Conservation (phyloP, 345 rosid genomes). For the Gossypioides kirkii region DNA sequence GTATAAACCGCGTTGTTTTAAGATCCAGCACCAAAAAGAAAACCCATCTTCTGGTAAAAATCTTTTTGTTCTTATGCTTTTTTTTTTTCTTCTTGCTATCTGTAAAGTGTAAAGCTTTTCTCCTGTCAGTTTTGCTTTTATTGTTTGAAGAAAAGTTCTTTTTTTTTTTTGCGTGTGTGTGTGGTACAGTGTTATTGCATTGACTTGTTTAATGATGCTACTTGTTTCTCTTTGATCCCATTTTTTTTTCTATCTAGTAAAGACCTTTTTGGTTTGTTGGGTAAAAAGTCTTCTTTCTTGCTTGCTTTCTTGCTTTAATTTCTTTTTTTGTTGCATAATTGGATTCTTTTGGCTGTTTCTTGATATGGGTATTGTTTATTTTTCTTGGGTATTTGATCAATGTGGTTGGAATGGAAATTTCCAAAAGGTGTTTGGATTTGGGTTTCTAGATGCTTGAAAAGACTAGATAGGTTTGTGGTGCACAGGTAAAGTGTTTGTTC, state of each 20-base stretch:
- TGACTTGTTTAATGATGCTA: conserved; percentile 2
- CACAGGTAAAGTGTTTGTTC: neutral
- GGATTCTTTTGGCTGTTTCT: neutral
- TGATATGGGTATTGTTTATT: conserved; percentile 8
- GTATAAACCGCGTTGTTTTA: conserved; percentile 13
- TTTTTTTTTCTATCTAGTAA: neutral
- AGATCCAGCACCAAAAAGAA: conserved; percentile 5
- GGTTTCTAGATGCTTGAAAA: neutral
- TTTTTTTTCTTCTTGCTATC: neutral
- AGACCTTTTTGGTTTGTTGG: conserved; percentile 2
- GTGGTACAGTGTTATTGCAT: neutral
- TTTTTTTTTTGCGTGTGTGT: too few relatives aligned
- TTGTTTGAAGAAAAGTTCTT: too few relatives aligned
- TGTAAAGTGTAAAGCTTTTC: neutral
- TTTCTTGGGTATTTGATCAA: conserved; percentile 2
- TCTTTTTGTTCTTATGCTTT: neutral
- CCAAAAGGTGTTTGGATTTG: neutral
- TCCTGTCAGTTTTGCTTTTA: conserved; percentile 3
- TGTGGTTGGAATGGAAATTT: neutral
- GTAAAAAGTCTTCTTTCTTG: neutral
- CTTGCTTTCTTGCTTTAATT: neutral
- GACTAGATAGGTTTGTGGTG: neutral
- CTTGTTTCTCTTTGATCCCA: neutral
- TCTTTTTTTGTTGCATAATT: neutral
- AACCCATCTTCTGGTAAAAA: conserved; percentile 9